These are phyloP conservation scores for Curvularia eragrostidis DNA, from an alignment of 2,329 filamentous ascomycete species.

Conservation along the genomic window DNA sequence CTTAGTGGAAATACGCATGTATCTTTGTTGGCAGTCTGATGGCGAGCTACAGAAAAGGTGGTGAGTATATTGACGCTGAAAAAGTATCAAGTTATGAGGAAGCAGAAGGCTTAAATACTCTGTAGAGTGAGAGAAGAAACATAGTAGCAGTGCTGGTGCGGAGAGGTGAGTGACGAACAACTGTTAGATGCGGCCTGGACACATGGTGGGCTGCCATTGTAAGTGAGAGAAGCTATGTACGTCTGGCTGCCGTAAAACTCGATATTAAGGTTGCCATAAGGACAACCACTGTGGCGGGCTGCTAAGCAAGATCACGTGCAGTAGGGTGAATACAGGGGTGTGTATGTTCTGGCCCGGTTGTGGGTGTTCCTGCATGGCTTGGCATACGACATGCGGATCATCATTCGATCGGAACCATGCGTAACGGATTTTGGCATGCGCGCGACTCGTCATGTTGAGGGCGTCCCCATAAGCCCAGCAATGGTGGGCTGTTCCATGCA, in stretches of 20 bases:
- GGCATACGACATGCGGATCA: slow-evolving; percentile 25
- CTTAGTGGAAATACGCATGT: background rate
- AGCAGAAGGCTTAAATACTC: background rate
- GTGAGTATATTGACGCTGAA: background rate
- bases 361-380: slow-evolving; percentile 32
- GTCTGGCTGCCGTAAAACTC: background rate
- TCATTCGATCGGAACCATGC: slow-evolving; percentile 21
- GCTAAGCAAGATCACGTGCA: background rate
- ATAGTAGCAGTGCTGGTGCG: background rate
- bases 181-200: background rate
- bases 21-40: background rate
- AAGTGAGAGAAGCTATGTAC: background rate
- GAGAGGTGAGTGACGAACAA: background rate
- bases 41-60: background rate
- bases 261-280: background rate
- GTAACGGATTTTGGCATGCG: slow-evolving; percentile 30
- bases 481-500: slow-evolving; percentile 23
- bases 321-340: background rate
- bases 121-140: background rate
- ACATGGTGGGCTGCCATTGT: background rate
- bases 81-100: background rate
- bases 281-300: background rate
- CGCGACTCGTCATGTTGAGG: slow-evolving; percentile 39
- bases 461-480: slow-evolving; percentile 32
- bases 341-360: background rate